Evolutionary conservation across 768 basidiomycete species (phyloP), one percentile per base, ranked within the genome.

Genomic region (Lentinula boryana): DNA sequence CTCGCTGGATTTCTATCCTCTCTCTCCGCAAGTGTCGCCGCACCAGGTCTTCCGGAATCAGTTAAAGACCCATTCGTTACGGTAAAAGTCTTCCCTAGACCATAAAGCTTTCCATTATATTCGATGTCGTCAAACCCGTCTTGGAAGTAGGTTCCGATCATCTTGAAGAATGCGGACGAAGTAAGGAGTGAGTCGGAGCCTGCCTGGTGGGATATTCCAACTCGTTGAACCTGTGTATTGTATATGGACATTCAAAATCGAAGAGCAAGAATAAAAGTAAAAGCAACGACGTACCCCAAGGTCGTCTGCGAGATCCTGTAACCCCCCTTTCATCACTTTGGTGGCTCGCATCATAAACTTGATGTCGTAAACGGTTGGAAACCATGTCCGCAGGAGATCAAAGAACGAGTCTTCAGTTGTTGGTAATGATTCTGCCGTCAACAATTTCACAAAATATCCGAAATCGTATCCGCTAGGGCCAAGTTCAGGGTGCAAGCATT

Each of bases 141-240:
- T 63, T 88, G 84, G 76, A 99, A 99, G 76, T 95, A 98, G 15
- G 89, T 73, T 65, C 93, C 87, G 32, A 92, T 86, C 84, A 98
- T 92, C 73, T 95, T 91, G 88, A 98, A 98, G 76, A 98, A 98
- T 0, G 93, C 93, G 2, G 89, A 86, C 2, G 94, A 86, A 6
- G 95, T 98, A 50, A 99, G 82, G 44, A 98, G 86, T 13, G 91
- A 93, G 70, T 98, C 97, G n/a, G 93, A 95, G 13, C 97, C 96
- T 9, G 96, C 95, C 76, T 97, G 96, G 73, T 97, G 95, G 59
- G 93, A 91, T 21, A 86, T 83, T 5, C 93, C 94, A 72, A 94
- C 91, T 48, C 95, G 85, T 74, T 87, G 79, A 32, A 97, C 89
- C 95, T 96, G 68, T 2, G 55, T 56, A 61, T n/a, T 21, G 38